phyloP scores from a whole-genome alignment of 2,329 filamentous ascomycete species.

The Phaeosphaeria sp. region DNA sequence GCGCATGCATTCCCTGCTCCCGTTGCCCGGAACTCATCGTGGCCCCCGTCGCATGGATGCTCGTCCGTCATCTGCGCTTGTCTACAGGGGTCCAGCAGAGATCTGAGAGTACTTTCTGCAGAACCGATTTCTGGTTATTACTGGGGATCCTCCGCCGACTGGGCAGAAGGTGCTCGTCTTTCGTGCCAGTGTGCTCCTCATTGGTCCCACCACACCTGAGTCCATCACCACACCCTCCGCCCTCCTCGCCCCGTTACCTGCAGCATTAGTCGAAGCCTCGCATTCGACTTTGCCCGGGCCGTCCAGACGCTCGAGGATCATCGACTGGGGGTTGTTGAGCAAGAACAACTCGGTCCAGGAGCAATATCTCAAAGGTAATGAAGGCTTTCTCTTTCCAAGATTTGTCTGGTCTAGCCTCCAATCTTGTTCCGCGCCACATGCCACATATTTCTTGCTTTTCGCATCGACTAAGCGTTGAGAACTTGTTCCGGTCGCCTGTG shows the following conservation, averaged over 20 bases:
- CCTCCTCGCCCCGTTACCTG: conserved; percentile 24
- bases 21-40: conserved; percentile 45
- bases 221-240: conserved; percentile 23
- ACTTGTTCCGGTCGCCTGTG: conserved; percentile 7
- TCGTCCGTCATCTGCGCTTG: conserved; percentile 48
- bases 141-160: conserved; percentile 47
- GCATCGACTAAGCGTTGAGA: background rate
- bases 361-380: conserved; percentile 37
- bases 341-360: background rate
- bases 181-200: conserved; percentile 37
- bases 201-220: conserved; percentile 32
- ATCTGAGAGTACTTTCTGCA: conserved; percentile 43
- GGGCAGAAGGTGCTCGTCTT: conserved; percentile 34
- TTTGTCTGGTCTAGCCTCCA: conserved; percentile 4
- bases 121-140: conserved; percentile 49
- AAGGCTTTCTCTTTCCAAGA: conserved; percentile 21
- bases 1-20: conserved; percentile 42
- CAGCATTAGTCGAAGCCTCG: conserved; percentile 13
- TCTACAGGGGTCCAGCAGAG: conserved; percentile 42
- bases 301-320: conserved; percentile 7
- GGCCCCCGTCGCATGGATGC: conserved; percentile 47
- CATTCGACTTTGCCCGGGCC: conserved; percentile 12
- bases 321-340: background rate
- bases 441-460: background rate
- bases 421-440: conserved; percentile 1